Evolutionary conservation across 108 stramenopile genomes (phyloP), one percentile per base, ranked within the genome.

Genomic region (Nannochloropsis oceanica): DNA sequence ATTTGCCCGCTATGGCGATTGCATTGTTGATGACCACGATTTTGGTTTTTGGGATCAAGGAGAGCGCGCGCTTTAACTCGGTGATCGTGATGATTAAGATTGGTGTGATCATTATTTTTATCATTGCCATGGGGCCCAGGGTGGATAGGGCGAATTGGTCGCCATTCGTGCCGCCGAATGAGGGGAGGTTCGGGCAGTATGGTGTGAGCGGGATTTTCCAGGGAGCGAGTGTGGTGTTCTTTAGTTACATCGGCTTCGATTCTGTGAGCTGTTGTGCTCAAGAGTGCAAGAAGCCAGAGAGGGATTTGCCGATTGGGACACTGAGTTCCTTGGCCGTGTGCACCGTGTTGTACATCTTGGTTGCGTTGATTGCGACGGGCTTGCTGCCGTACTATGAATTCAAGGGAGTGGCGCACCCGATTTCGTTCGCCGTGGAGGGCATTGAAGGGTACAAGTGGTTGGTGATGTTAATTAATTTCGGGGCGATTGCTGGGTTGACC

Each of bases 401-500:
- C 59, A 73, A 73, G 59, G 59, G 59, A 18, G n/a, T 73, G 22
- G 59, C 59, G 22, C 59, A 73, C 59, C 59, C 59, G 22, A 73
- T 73, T n/a, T 73, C 59, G 22, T 73, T n/a, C n/a, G 59, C 59
- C 59, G 59, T 73, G 59, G 59, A 73, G 2, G 59, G 59, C 59
- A 73, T 73, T 10, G 59, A 73, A n/a, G 59, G 59, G 59, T 73
- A 2, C 59, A n/a, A 73, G 59, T 73, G 59, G 59, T 73, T 73
- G 59, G 59, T n/a, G 59, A 73, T 73, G 83, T 44, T 90, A 43
- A 85, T 85, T 5, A 84, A 86, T 3, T 44, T 88, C 42, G 96
- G 96, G 43, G 96, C 96, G 89, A 90, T 97, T 7, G 81, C 93
- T 27, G 95, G 94, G 22, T 89, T 97, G 22, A 95, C 96, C 0